Evolutionary conservation across 352 stramenopile genomes (phyloP).

Genomic region (Blastocystis hominis): DNA sequence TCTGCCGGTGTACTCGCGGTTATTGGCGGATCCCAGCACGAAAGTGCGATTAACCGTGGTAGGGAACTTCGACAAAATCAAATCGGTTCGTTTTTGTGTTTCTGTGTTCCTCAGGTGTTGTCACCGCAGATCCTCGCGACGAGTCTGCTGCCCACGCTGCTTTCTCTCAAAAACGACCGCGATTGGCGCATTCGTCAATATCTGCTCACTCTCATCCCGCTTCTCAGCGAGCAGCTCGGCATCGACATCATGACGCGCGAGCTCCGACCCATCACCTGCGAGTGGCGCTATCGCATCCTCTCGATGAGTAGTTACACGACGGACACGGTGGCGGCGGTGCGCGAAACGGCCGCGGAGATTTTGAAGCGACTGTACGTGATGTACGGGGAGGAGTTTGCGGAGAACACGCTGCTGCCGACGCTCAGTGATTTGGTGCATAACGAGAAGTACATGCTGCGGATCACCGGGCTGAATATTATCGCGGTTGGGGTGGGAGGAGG

Average conservation of each 20-base stretch:
- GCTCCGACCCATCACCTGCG: background rate
- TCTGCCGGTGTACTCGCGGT: background rate
- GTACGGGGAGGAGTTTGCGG: constrained; percentile 29
- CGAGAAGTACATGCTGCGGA: constrained; percentile 40
- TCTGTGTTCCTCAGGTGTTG: background rate
- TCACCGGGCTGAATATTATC: constrained; percentile 6
- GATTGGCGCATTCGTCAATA: constrained; percentile 24
- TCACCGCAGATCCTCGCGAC: background rate
- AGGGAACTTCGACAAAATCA: constrained; percentile 30
- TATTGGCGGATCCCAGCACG: constrained; percentile 20
- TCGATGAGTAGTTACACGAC: constrained; percentile 1
- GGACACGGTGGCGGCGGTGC: background rate
- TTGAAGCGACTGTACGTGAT: background rate
- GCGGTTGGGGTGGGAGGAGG: background rate
- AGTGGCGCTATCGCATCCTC: background rate
- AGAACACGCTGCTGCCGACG: constrained; percentile 19
- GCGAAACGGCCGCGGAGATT: background rate
- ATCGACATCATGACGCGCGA: background rate
- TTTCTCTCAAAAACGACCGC: background rate
- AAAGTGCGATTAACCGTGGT: constrained; percentile 28
- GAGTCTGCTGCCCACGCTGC: background rate
- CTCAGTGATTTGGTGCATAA: background rate
- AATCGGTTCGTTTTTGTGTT: background rate
- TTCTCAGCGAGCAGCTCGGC: background rate
- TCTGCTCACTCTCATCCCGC: constrained; percentile 3